Conservation (phyloP, 1,284 basidiomycete genomes). For the Cutaneotrichosporon sp. region DNA sequence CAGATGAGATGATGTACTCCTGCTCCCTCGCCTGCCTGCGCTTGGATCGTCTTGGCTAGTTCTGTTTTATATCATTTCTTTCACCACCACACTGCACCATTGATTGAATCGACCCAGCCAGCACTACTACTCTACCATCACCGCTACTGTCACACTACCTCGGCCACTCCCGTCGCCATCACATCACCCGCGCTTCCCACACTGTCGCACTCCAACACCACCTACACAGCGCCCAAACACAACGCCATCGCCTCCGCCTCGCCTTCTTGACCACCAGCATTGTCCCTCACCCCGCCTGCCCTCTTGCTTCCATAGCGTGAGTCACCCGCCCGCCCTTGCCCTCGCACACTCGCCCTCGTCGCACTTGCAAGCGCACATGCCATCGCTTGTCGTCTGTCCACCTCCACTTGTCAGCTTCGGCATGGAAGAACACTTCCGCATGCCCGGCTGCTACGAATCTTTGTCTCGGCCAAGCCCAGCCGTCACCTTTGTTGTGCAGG, state of each 20-base stretch:
- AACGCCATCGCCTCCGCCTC: neutral
- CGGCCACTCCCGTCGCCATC: neutral
- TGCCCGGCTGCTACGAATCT: too few relatives aligned
- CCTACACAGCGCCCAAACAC: neutral
- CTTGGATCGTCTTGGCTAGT: neutral
- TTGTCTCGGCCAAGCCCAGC: neutral
- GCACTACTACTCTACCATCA: neutral
- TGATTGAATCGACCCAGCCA: neutral
- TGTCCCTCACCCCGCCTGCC: neutral
- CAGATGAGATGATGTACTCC: slow-evolving; percentile 8
- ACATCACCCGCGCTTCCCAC: neutral
- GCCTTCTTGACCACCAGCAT: neutral
- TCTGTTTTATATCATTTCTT: neutral
- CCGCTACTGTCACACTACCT: neutral
- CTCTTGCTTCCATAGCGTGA: neutral
- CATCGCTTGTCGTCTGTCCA: too few relatives aligned
- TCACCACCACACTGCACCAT: neutral
- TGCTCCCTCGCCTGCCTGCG: neutral
- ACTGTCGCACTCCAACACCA: neutral
- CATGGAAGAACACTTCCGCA: too few relatives aligned
- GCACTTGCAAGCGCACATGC: too few relatives aligned
- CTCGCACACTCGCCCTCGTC: too few relatives aligned
- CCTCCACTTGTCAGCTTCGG: too few relatives aligned
- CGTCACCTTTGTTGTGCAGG: neutral
- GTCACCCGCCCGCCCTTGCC: too few relatives aligned